A percentile compares a stretch with the other conserved stretches of the same genome.
Evolutionary conservation across 2,329 filamentous ascomycete genomes (phyloP).

Genomic region (Aspergillus alliaceus): DNA sequence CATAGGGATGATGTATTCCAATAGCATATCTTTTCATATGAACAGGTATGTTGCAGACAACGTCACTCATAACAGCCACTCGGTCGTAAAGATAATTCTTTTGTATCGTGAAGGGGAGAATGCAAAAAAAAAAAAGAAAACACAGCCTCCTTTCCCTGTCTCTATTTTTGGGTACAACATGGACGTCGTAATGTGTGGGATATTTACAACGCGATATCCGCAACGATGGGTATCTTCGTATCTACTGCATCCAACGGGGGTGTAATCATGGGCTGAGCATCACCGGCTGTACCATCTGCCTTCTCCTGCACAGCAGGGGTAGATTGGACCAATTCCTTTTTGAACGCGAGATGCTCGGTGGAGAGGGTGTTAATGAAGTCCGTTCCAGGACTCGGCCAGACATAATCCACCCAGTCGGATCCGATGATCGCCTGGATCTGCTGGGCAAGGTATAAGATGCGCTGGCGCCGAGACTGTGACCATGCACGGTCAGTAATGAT

Average conservation of each 20-base stretch:
- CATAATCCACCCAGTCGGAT: slow-evolving; percentile 45
- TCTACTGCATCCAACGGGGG: slow-evolving; percentile 33
- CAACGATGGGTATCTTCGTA: slow-evolving; percentile 15
- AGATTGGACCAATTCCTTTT: slow-evolving; percentile 4
- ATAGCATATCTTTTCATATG: no score
- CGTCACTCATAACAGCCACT: neutral
- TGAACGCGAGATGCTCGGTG: slow-evolving; percentile 25
- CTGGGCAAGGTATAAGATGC: slow-evolving; percentile 36
- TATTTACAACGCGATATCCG: slow-evolving; percentile 11
- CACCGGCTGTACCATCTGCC: neutral
- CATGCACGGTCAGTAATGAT: slow-evolving; percentile 41
- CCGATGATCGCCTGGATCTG: slow-evolving; percentile 42
- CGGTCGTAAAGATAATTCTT: neutral
- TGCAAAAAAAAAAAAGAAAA: neutral
- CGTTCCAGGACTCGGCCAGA: slow-evolving; percentile 44
- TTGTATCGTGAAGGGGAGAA: neutral
- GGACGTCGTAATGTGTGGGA: neutral
- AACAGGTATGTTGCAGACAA: no score
- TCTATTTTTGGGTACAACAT: neutral
- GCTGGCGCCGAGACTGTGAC: slow-evolving; percentile 35
- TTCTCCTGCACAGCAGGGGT: neutral
- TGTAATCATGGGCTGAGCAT: slow-evolving; percentile 25
- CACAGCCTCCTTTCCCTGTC: neutral
- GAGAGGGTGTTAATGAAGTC: slow-evolving; percentile 42
- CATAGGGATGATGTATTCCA: no score